phyloP scores from a whole-genome alignment of 768 basidiomycete genomes.

The Amanita fuliginea region DNA sequence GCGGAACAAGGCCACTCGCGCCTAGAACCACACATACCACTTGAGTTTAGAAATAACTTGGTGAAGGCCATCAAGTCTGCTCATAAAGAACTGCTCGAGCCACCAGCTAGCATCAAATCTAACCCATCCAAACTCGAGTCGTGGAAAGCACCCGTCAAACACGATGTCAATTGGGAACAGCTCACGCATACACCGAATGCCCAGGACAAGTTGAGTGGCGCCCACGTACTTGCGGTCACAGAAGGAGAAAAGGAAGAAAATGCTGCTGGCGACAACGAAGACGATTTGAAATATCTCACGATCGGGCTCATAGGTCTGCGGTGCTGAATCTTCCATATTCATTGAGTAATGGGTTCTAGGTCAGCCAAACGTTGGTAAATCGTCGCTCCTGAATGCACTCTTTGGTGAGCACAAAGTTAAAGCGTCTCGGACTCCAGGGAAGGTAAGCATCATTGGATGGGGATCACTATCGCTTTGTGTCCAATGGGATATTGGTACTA shows the following conservation, averaged over 20 bases:
- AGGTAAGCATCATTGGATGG: slow-evolving; percentile 30
- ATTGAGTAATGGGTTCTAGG: slow-evolving; percentile 30
- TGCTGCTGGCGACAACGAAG: background rate
- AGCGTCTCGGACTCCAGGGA: slow-evolving; percentile 81
- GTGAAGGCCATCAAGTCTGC: slow-evolving; percentile 53
- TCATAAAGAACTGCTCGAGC: slow-evolving; percentile 56
- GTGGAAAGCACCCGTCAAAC: slow-evolving; percentile 61
- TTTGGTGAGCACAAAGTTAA: slow-evolving; percentile 72
- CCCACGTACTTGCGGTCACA: background rate
- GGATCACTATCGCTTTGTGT: too few species aligned
- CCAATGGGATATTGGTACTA: too few species aligned
- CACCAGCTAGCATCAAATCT: slow-evolving; percentile 45
- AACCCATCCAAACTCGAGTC: slow-evolving; percentile 36
- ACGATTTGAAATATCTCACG: slow-evolving; percentile 55
- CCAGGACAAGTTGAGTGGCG: slow-evolving; percentile 28
- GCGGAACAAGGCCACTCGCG: slow-evolving; percentile 35
- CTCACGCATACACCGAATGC: slow-evolving; percentile 32
- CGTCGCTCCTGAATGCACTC: slow-evolving; percentile 83
- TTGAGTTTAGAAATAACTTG: slow-evolving; percentile 49
- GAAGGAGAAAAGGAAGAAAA: slow-evolving; percentile 11
- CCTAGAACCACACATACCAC: slow-evolving; percentile 60
- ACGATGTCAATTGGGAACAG: slow-evolving; percentile 64
- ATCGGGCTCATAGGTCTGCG: slow-evolving; percentile 67
- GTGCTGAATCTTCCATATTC: background rate
- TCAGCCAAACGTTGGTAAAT: slow-evolving; percentile 95